Conservation (phyloP, 1,284 basidiomycete species). For the Ceratorhiza oryzae-sativae region DNA sequence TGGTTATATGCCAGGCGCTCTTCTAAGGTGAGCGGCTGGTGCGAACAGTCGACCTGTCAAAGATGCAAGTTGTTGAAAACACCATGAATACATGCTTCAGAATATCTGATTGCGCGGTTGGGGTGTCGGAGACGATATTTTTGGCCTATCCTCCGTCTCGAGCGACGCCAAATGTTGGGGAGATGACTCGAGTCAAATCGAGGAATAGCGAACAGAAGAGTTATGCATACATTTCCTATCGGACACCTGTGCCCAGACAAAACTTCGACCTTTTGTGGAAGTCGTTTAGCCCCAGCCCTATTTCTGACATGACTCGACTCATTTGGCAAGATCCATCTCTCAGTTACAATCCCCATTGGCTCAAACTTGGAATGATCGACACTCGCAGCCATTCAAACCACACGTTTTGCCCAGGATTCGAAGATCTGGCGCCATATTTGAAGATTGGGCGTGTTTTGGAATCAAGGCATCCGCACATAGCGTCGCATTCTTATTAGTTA, state of each 20-base stretch:
- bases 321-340: conserved; percentile 7
- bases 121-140: conserved; percentile 43
- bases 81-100: not conserved
- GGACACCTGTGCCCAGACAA: conserved; percentile 57
- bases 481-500: conserved; percentile 55
- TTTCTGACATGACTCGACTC: too few relatives aligned
- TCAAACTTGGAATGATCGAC: conserved; percentile 51
- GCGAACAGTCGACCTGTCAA: conserved; percentile 50
- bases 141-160: conserved; percentile 54
- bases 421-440: conserved; percentile 47
- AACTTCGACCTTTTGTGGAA: too few relatives aligned
- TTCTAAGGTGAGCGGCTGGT: conserved; percentile 52
- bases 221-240: conserved; percentile 56
- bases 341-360: conserved; percentile 23
- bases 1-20: conserved; percentile 44
- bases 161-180: conserved; percentile 55
- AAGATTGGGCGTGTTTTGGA: conserved; percentile 53
- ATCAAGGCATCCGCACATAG: conserved; percentile 60
- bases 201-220: too few relatives aligned
- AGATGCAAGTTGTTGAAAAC: not conserved
- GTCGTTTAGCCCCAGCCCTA: too few relatives aligned
- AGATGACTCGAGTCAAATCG: not conserved
- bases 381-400: conserved; percentile 49
- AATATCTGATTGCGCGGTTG: conserved; percentile 39
- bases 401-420: conserved; percentile 50